Evolutionary conservation across 2,329 filamentous ascomycete species (phyloP).

Genomic region (Chrysosporium keratinophilum): DNA sequence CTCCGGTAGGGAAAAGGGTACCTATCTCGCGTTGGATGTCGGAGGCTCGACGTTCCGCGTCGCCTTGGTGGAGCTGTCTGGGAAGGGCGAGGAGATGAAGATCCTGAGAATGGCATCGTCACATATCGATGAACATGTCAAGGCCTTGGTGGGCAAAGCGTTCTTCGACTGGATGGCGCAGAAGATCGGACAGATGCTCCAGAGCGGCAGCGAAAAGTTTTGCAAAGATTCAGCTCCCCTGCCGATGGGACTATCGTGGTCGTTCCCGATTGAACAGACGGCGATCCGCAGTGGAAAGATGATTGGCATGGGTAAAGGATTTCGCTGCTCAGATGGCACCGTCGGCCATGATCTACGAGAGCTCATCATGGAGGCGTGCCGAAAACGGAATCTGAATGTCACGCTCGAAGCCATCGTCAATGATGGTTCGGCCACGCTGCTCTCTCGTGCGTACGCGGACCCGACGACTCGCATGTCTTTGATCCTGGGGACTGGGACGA

Average conservation of each 20-base stretch:
- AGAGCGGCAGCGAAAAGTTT: slow-evolving; percentile 33
- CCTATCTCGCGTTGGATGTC: slow-evolving; percentile 53
- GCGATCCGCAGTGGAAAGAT: slow-evolving; percentile 48
- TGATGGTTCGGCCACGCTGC: slow-evolving; percentile 51
- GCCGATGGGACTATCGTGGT: slow-evolving; percentile 55
- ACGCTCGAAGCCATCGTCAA: slow-evolving; percentile 54
- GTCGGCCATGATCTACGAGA: slow-evolving; percentile 50
- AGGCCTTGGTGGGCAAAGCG: slow-evolving; percentile 43
- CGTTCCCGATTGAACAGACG: slow-evolving; percentile 56
- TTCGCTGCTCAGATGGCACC: slow-evolving; percentile 49
- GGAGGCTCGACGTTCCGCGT: slow-evolving; percentile 58
- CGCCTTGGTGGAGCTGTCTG: slow-evolving; percentile 48
- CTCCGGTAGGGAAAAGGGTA: slow-evolving; percentile 49
- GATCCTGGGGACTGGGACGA: slow-evolving; percentile 56
- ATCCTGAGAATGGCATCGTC: slow-evolving; percentile 47
- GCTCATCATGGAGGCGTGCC: slow-evolving; percentile 50
- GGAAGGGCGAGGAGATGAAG: slow-evolving; percentile 41
- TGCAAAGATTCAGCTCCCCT: slow-evolving; percentile 32
- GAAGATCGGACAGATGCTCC: slow-evolving; percentile 47
- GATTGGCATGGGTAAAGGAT: slow-evolving; percentile 56
- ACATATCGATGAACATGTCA: slow-evolving; percentile 47
- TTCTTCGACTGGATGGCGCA: slow-evolving; percentile 61
- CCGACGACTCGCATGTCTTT: slow-evolving; percentile 52
- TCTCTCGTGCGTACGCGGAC: slow-evolving; percentile 53
- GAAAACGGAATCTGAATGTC: slow-evolving; percentile 45